Conservation (phyloP, 495 filamentous ascomycete genomes). For the Penicillium canariense region DNA sequence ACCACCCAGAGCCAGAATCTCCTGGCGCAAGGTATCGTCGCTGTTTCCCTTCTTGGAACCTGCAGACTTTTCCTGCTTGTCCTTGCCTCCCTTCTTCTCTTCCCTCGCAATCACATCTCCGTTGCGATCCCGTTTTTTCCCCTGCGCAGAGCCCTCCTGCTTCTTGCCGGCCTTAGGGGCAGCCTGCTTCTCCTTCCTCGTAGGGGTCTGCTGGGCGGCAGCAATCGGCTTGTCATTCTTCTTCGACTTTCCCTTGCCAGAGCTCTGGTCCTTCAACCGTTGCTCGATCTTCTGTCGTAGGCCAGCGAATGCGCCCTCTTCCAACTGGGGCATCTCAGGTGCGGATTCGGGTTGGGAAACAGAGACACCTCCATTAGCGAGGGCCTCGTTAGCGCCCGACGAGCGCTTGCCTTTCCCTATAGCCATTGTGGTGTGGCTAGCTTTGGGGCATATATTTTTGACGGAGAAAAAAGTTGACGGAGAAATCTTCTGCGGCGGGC, state of each 20-base stretch:
- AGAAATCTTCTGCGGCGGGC: slow-evolving; percentile 36
- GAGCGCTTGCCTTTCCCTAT: slow-evolving; percentile 45
- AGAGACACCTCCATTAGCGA: slow-evolving; percentile 14
- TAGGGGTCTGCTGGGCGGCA: slow-evolving; percentile 14
- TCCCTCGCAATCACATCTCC: slow-evolving; percentile 48
- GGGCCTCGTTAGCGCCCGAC: slow-evolving; percentile 31
- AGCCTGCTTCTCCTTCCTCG: slow-evolving; percentile 30
- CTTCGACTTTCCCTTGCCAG: slow-evolving; percentile 46
- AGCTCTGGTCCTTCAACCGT: slow-evolving; percentile 46
- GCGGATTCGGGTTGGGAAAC: slow-evolving; percentile 24
- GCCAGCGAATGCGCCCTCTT: slow-evolving; percentile 59
- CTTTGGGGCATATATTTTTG: slow-evolving; percentile 17
- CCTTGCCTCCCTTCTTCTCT: slow-evolving; percentile 30
- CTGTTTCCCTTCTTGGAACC: slow-evolving; percentile 20
- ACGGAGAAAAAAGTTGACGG: slow-evolving; percentile 26
- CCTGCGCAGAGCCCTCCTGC: slow-evolving; percentile 31
- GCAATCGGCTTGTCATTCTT: slow-evolving; percentile 31
- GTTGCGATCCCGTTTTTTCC: slow-evolving; percentile 50
- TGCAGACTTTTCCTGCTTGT: slow-evolving; percentile 24
- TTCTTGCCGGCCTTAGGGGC: slow-evolving; percentile 28
- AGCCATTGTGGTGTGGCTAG: slow-evolving; percentile 29
- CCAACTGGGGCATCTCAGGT: slow-evolving; percentile 47
- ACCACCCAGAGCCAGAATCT: slow-evolving; percentile 74
- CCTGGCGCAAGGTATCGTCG: slow-evolving; percentile 55
- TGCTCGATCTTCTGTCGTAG: slow-evolving; percentile 65